phyloP scores from a whole-genome alignment of 2,329 filamentous ascomycete species.

The Parastagonospora nodorum region DNA sequence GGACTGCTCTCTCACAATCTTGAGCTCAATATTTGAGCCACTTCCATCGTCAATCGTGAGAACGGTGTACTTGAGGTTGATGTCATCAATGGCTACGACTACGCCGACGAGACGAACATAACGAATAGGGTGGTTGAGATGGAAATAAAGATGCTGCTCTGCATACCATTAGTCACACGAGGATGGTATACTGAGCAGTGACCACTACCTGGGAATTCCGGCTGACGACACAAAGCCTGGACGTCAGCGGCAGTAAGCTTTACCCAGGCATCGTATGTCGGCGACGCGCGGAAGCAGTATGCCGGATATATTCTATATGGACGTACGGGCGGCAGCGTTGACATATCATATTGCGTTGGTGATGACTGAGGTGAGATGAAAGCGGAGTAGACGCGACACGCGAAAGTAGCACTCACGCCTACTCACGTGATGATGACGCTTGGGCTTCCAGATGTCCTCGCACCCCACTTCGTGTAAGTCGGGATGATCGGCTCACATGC shows the following conservation, averaged over 20 bases:
- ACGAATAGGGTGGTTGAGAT: slow-evolving; percentile 60
- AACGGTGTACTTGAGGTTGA: slow-evolving; percentile 48
- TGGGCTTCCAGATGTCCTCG: slow-evolving; percentile 3
- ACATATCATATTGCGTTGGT: slow-evolving; percentile 38
- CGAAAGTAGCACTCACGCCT: slow-evolving; percentile 15
- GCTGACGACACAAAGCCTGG: slow-evolving; percentile 55
- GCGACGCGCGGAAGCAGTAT: slow-evolving; percentile 64
- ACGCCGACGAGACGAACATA: slow-evolving; percentile 53
- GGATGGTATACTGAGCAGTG: background rate
- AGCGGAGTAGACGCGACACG: slow-evolving; percentile 13
- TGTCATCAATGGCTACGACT: slow-evolving; percentile 52
- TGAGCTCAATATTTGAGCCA: slow-evolving; percentile 62
- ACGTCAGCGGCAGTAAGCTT: slow-evolving; percentile 63
- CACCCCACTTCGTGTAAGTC: slow-evolving; percentile 1
- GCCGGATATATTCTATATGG: slow-evolving; percentile 57
- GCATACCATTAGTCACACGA: background rate
- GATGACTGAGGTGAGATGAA: slow-evolving; percentile 12
- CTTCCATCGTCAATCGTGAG: slow-evolving; percentile 67
- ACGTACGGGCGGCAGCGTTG: slow-evolving; percentile 25
- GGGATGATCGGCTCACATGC: slow-evolving; percentile 30
- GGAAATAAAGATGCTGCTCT: slow-evolving; percentile 62
- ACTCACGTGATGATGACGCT: slow-evolving; percentile 16
- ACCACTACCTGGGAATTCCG: slow-evolving; percentile 56
- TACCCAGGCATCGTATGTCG: slow-evolving; percentile 68
- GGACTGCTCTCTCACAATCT: slow-evolving; percentile 50